These are phyloP conservation scores for Malus asiatica DNA, from an alignment of 306 rosid genomes.

Conservation along the genomic window DNA sequence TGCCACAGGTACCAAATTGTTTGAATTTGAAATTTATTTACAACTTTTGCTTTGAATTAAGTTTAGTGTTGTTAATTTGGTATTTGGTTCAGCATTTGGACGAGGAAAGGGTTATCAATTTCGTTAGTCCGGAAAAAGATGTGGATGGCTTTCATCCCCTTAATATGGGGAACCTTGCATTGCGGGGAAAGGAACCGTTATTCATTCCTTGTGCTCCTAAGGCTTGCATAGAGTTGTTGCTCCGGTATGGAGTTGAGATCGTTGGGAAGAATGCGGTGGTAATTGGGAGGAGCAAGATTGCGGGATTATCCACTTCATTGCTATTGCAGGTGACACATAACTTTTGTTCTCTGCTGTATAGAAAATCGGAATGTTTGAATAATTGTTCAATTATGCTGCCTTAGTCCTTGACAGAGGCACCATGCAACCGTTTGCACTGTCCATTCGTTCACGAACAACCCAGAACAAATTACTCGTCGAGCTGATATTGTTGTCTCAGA, in stretches of 20 bases:
- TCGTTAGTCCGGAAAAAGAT: conserved; percentile 17
- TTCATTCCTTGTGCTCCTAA: conserved; percentile 24
- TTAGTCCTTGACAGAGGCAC: conserved; percentile 35
- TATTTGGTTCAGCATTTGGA: conserved; percentile 17
- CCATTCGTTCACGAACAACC: conserved; percentile 38
- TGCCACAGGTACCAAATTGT: conserved; percentile 35
- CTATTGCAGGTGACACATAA: conserved; percentile 11
- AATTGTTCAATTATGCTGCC: background rate
- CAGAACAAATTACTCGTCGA: conserved; percentile 35
- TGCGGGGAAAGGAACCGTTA: conserved; percentile 22
- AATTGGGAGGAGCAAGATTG: conserved; percentile 21
- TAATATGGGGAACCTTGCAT: conserved; percentile 28
- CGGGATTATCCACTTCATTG: conserved; percentile 22
- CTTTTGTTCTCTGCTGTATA: background rate
- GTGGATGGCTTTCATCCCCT: conserved; percentile 30
- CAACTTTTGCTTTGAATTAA: background rate
- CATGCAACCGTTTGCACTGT: conserved; percentile 40
- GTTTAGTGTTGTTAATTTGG: background rate
- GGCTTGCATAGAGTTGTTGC: conserved; percentile 28
- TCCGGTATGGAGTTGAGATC: conserved; percentile 12
- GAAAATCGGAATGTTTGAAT: background rate
- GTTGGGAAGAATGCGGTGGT: conserved; percentile 20
- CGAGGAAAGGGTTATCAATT: conserved; percentile 18
- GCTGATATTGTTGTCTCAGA: conserved; percentile 49
- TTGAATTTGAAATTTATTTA: background rate